Base-by-base conservation (phyloP, 805 yeast genomes). In the Jamesozyma jinghongensis region DNA sequence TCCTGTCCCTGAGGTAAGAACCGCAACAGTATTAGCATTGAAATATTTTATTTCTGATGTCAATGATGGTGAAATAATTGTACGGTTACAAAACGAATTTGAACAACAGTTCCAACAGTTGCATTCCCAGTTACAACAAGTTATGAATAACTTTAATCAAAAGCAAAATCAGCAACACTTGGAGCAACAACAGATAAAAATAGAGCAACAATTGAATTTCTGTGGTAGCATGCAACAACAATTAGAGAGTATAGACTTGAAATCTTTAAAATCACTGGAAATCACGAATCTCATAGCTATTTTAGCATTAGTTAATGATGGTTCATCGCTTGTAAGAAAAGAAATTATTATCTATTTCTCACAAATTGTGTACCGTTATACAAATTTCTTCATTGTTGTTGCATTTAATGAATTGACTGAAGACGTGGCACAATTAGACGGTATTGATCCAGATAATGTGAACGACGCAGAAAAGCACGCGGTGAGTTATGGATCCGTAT, bases 1-100 rank as follows among this genome's bases (percentile, higher is more conserved):
- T 56, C 95, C 97, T 0, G 86, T 90, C 36, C 96, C 97, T 0
- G 98, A 92, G 59, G 95, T 92, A 1, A 69, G 97, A 41, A 82
- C 96, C 0, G 85, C 97, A 0, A 75, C 85, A 3, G 65, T 92
- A 11, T 66, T 78, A 27, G 83, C 95, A 0, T 65, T 90, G 37
- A 75, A 86, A 3, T 74, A 79, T 30, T 85, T 79, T 53, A 61
- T 83, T 28, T 75, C 80, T 3, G 76, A 69, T 27, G 57, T 59
- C 4, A 56, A 54, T 16, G 69, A 61, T 26, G 61, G 64, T 1
- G 74, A 67, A 13, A 40, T 46, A 5, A 49, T 59, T 43, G 38
- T 53, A n/a, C 52, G 51, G 28, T 40, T 57, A 36, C 61, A 60
- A 37, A 62, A 60, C 36, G 65, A 62, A 38, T 50, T 50, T 38